Conservation (phyloP, 2,329 filamentous ascomycete genomes). For the Immersiporthe knoxdaviesiana region DNA sequence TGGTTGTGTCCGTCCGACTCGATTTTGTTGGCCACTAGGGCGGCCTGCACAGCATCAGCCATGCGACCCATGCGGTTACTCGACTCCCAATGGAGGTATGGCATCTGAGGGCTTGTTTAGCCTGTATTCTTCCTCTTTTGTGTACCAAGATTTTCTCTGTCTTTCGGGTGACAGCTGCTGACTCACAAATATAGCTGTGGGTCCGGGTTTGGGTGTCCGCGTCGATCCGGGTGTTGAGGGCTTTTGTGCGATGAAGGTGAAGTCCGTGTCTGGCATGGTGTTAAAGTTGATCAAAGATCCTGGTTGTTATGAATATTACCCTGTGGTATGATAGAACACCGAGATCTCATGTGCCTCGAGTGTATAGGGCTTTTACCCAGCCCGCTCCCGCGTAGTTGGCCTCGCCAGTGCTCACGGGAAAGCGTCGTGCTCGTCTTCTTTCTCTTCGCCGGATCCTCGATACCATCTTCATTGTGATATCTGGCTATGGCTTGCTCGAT, state of each 20-base stretch:
- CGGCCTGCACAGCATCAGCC: background rate
- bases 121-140: too few relatives aligned
- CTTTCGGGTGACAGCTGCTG: background rate
- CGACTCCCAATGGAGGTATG: conserved; percentile 25
- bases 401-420: conserved; percentile 18
- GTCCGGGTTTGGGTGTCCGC: background rate
- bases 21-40: background rate
- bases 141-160: background rate
- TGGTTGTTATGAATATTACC: background rate
- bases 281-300: background rate
- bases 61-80: background rate
- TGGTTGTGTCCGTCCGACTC: background rate
- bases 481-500: conserved; percentile 16
- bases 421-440: conserved; percentile 1
- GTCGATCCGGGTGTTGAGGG: background rate
- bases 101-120: too few relatives aligned
- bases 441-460: background rate
- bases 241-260: background rate
- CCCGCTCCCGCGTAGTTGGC: conserved; percentile 17
- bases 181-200: background rate
- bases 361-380: conserved; percentile 8
- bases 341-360: conserved; percentile 19
- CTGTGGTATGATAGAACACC: conserved; percentile 10
- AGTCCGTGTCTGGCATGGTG: background rate
- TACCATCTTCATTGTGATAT: background rate